Base-by-base conservation (phyloP, 1,284 basidiomycete species). In the Ganoderma multipileum region DNA sequence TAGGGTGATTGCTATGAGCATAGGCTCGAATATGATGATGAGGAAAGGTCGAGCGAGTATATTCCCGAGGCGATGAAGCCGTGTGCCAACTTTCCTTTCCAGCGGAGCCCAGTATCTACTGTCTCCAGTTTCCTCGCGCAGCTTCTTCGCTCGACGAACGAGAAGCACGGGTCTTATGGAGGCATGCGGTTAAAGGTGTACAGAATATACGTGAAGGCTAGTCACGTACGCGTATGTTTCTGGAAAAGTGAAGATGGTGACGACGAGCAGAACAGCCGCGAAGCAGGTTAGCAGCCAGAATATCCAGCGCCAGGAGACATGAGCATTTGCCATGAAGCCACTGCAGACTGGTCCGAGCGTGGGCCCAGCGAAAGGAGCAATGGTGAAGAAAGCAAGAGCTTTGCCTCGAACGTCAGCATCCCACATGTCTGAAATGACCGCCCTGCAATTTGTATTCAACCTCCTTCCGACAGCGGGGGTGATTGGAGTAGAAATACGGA, bases 231-330 rank as follows among this genome's bases (percentile, higher is more conserved):
- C 77, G 69, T 86, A 90, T 0, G 95, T 95, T 81, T 96, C 95
- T 0, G 92, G 92, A 0, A 96, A 79, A 2, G 89, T 89, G 67
- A 95, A 84, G 44, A 92, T 64, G 69, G 93, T 86, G 36, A 87
- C 63, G 3, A 88, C 18, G 66, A 80, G 80, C 71, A 86, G 88
- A 3, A 78, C 68, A 2, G 85, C 79, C 67, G 87, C 86, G 75
- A 95, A 95, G 33, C 88, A 84, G 16, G 91, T 84, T 50, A 92
- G 78, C 50, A 93, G 83, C 92, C 93, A 95, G 81, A 90, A 95
- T 12, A 91, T 74, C 92, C 91, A 94, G 61, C 90, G 83, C 89
- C 90, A 95, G 7, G 85, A 85, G 0, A 85, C 81, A 47, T 84
- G 83, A 8, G 78, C 76, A n/a, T 84, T 81, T 12, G 80, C 78